Conservation (phyloP, 331 rosid genomes). For the Malus hybrid region DNA sequence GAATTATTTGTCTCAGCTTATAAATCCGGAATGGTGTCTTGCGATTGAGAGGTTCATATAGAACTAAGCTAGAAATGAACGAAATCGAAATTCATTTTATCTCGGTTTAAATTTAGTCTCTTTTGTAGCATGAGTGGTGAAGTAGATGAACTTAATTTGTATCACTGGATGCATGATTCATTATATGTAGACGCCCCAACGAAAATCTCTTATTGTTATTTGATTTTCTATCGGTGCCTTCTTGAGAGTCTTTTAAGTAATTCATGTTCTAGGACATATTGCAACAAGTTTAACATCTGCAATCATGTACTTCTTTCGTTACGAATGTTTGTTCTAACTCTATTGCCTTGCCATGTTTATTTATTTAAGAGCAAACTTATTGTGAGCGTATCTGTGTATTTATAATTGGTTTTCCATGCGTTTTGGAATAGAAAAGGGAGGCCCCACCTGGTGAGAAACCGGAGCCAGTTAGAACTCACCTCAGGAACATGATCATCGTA, state of each 20-base stretch:
- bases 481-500: slow-evolving; percentile 75
- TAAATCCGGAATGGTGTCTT: neutral
- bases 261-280: neutral
- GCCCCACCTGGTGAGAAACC: slow-evolving; percentile 89
- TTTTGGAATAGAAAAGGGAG: slow-evolving; percentile 53
- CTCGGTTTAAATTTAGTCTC: neutral
- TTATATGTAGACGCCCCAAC: too few relatives aligned
- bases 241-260: neutral
- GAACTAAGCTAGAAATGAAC: neutral
- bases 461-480: slow-evolving; percentile 79
- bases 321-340: neutral
- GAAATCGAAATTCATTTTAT: neutral
- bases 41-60: neutral
- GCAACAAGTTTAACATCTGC: neutral
- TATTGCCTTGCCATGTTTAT: neutral
- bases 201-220: too few relatives aligned
- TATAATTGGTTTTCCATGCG: neutral
- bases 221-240: neutral
- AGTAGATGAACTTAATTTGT: neutral
- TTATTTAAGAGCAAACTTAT: neutral
- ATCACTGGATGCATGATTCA: too few relatives aligned
- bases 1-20: neutral
- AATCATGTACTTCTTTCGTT: neutral
- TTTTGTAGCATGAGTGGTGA: neutral
- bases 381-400: neutral